Base-by-base conservation (phyloP, 805 yeast species). In the Cyberlindnera mississippiensis region DNA sequence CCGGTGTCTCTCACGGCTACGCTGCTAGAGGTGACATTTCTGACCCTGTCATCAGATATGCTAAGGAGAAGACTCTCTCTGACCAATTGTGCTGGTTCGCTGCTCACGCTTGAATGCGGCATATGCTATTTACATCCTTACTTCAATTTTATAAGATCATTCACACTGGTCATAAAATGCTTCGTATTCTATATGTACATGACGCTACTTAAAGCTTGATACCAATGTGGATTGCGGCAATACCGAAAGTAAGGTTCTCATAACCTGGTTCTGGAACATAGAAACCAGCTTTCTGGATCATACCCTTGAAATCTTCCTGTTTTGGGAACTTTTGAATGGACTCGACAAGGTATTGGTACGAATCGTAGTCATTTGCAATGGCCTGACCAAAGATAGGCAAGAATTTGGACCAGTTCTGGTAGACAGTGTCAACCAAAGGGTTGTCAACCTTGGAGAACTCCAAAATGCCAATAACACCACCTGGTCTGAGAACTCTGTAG, bases 211-310 rank as follows among this genome's bases (percentile, higher is more conserved):
- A 88, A 50, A 87, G 72, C 67, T 93, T 93, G 41, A 93, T 86
- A 55, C 98, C 99, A 63, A 89, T 79, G 61, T 93, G 99, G 51
- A 93, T 89, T 39, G 96, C 91, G 41, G 98, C 96, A 42, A 89
- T 84, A 46, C 99, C 99, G 63, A 87, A 86, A 11, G 97, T 86
- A 58, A 93, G 73, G 64, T 85, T 85, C 68, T 93, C 98, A 62
- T 90, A 93, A 41, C 99, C 99, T 40, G 76, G 77, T 41, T 87
- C 88, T 54, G 95, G 95, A 42, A 86, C 83, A 50, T 84, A 82
- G 63, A 93, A 93, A 1, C 99, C 99, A 7, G 98, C 98, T 57
- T 86, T 82, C 61, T 88, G 79, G 57, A 93, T 88, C 98, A 93
- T 91, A 14, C 70, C 66, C 48, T 90, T 87, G 67, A 93, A 93